Evolutionary conservation across 192 early-diverging fungal species (phyloP), one percentile per base, ranked within the genome.

Genomic region (Paraglomus brasilianum): DNA sequence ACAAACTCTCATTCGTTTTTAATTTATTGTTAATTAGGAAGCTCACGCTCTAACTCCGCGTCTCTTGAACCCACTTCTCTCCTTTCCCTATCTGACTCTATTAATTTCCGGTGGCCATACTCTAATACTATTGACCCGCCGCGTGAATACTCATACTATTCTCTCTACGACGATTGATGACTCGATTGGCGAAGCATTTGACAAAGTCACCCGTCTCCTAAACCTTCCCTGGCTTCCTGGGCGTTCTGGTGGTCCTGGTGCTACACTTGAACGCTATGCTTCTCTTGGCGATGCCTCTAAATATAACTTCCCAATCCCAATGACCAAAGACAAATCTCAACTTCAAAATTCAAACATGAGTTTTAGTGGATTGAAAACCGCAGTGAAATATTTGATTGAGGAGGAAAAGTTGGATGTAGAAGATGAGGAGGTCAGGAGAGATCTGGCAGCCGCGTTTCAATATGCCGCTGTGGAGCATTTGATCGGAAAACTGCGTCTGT

Each of bases 41-140:
- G 91, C 89, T 3, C 91, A 93, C 58, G 89, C 91, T 8, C 74
- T 91, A 46, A 90, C 89, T 53, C 89, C 88, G 43, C 87, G 91
- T 2, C 80, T 93, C 46, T 83, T 80, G 1, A 78, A 79, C 5
- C 24, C 19, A n/a, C 22, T 14, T 39, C 5, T 59, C 10, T 46
- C 53, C 0, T 93, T 93, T 58, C 91, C 91, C 0, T 91, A 85
- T 52, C 65, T 91, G 60, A 86, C 86, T 14, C 75, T 91, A 60
- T 83, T 93, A 10, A 85, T 89, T 38, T 90, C 88, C 52, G 91
- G 91, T 65, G 91, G 91, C 2, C 91, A 93, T 58, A 91, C 91
- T 24, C 51, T 90, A 51, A 70, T 87, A 8, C 65, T 91, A 17
- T 59, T 85, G 4, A 85, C 78, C 0, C 82, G 88, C 51, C 78